A percentile compares a stretch with the other conserved stretches of the same genome.
These are phyloP conservation scores for Aspergillus novoparasiticus DNA, from an alignment of 2,329 filamentous ascomycete genomes.

Conservation along the genomic window DNA sequence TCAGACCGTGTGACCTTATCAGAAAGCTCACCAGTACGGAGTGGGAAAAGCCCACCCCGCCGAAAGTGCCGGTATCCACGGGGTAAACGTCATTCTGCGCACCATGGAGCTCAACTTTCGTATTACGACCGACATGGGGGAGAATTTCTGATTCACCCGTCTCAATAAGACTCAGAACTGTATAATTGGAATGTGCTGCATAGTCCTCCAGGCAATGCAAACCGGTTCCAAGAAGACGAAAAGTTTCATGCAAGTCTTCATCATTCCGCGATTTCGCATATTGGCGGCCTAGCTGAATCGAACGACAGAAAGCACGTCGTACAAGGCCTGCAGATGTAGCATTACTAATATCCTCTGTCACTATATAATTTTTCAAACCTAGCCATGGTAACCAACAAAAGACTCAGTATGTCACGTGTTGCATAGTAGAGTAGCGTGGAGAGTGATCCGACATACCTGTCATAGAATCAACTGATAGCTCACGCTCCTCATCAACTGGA, in stretches of 20 bases:
- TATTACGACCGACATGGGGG: conserved; percentile 79
- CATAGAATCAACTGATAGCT: conserved; percentile 75
- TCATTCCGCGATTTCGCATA: conserved; percentile 69
- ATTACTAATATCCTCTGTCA: conserved; percentile 75
- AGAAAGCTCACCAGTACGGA: conserved; percentile 77
- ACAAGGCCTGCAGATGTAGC: conserved; percentile 81
- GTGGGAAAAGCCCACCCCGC: conserved; percentile 91
- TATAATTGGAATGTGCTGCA: conserved; percentile 92
- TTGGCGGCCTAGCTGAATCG: conserved; percentile 76
- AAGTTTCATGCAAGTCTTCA: conserved; percentile 81
- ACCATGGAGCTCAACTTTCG: conserved; percentile 70
- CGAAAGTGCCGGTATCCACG: conserved; percentile 87
- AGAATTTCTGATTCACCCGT: conserved; percentile 80
- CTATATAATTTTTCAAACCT: conserved; percentile 89
- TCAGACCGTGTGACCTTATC: conserved; percentile 93
- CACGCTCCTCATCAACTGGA: conserved; percentile 74
- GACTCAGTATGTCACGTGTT: conserved; percentile 2
- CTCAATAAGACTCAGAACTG: conserved; percentile 83
- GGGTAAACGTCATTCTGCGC: conserved; percentile 72
- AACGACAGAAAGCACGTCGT: conserved; percentile 70
- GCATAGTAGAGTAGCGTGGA: not conserved
- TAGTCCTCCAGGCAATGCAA: conserved; percentile 92
- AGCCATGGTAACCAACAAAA: conserved; percentile 8
- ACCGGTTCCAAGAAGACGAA: conserved; percentile 83
- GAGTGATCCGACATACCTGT: conserved; percentile 53